A percentile compares a stretch with the other conserved stretches of the same genome.
These are phyloP conservation scores for Globisporangium rhizosaccharum DNA, from an alignment of 352 stramenopile species.

Conservation along the genomic window DNA sequence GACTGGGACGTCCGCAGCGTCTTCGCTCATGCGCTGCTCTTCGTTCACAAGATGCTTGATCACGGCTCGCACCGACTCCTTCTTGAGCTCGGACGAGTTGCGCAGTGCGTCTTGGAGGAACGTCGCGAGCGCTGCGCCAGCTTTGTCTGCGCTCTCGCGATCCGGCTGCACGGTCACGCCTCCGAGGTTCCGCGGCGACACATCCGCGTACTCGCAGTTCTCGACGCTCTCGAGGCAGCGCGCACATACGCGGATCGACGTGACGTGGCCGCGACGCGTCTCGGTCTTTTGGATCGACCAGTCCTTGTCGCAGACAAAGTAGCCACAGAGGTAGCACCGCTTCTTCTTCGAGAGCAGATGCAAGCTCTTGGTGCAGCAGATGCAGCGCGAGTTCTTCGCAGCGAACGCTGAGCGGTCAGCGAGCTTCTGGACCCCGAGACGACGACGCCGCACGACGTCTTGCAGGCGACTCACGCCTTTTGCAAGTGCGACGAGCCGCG, in stretches of 20 bases:
- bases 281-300: constrained; percentile 28
- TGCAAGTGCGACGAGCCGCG: too few relatives aligned
- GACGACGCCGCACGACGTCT: constrained; percentile 32
- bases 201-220: too few relatives aligned
- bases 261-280: constrained; percentile 3
- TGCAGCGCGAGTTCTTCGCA: constrained; percentile 45
- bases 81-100: constrained; percentile 14
- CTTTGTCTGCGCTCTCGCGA: too few relatives aligned
- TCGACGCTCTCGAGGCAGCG: too few relatives aligned
- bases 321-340: constrained; percentile 32
- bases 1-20: neutral
- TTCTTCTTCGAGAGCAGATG: constrained; percentile 26
- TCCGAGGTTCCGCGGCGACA: too few relatives aligned
- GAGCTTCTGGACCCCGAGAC: constrained; percentile 51
- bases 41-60: constrained; percentile 24
- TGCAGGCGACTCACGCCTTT: too few relatives aligned
- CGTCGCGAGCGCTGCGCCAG: constrained; percentile 7
- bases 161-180: too few relatives aligned
- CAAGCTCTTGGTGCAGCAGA: constrained; percentile 50
- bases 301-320: constrained; percentile 35
- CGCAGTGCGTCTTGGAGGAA: constrained; percentile 20
- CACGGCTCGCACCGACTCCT: constrained; percentile 18
- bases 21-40: constrained; percentile 1
- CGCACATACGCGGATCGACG: too few relatives aligned
- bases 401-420: constrained; percentile 38